Evolutionary conservation across 306 rosid species (phyloP).

Genomic region (Prosopis cineraria): DNA sequence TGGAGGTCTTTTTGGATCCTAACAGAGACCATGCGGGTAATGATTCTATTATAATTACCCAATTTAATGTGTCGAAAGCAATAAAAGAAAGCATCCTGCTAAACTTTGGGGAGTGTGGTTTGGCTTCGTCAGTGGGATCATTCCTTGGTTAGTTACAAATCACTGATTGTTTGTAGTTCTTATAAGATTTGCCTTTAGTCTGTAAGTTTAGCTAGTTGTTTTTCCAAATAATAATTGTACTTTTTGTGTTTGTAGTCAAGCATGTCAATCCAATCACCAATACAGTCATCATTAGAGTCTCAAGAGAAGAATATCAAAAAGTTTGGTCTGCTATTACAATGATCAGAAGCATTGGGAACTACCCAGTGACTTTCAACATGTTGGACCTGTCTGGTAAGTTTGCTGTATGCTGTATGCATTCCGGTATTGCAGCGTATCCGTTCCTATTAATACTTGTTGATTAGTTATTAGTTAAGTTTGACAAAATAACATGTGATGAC

Average conservation of each 20-base stretch:
- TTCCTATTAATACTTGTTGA: not conserved
- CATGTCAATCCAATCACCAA: slow-evolving; percentile 81
- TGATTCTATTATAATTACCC: slow-evolving; percentile 69
- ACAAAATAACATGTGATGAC: not conserved
- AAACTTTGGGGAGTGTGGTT: slow-evolving; percentile 91
- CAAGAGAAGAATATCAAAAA: slow-evolving; percentile 72
- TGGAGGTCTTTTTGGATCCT: slow-evolving; percentile 81
- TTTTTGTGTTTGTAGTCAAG: slow-evolving; percentile 53
- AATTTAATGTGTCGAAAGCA: slow-evolving; percentile 66
- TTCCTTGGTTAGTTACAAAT: slow-evolving; percentile 51
- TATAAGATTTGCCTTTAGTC: not conserved
- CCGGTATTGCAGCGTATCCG: not conserved
- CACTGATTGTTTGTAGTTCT: not conserved
- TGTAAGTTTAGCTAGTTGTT: not conserved
- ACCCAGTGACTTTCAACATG: slow-evolving; percentile 61
- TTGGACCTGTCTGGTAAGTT: slow-evolving; percentile 74
- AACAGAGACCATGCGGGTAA: slow-evolving; percentile 52
- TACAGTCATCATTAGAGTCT: slow-evolving; percentile 65
- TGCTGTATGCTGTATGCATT: too few species aligned
- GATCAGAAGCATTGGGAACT: slow-evolving; percentile 65
- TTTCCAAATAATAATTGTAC: not conserved
- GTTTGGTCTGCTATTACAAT: slow-evolving; percentile 82
- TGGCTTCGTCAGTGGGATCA: slow-evolving; percentile 73
- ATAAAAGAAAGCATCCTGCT: slow-evolving; percentile 70
- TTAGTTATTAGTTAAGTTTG: not conserved